phyloP scores from a whole-genome alignment of 2,329 filamentous ascomycete genomes.

The Arthrocladium fulminans region DNA sequence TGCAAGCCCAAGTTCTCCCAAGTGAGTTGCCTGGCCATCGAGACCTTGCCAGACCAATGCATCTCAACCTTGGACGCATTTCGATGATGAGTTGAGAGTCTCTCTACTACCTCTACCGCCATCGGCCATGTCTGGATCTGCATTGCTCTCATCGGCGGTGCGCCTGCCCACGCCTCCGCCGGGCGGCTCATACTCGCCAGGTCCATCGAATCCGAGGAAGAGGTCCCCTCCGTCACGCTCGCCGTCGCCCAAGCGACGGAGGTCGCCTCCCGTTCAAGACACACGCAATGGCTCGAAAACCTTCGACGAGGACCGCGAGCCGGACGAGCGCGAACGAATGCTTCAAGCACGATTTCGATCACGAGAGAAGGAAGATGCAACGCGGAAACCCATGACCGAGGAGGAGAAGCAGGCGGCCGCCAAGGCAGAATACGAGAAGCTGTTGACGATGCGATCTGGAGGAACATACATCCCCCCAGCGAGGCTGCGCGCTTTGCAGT shows the following conservation, averaged over 20 bases:
- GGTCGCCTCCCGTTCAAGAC: slow-evolving; percentile 35
- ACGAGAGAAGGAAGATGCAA: slow-evolving; percentile 39
- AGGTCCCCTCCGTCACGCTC: slow-evolving; percentile 46
- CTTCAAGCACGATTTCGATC: slow-evolving; percentile 46
- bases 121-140: slow-evolving; percentile 31
- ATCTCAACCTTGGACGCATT: no score
- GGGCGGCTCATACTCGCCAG: slow-evolving; percentile 39
- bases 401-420: slow-evolving; percentile 80
- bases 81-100: neutral
- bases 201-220: slow-evolving; percentile 43
- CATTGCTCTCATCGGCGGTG: slow-evolving; percentile 46
- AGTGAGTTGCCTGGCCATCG: no score
- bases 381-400: slow-evolving; percentile 51
- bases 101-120: neutral
- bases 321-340: slow-evolving; percentile 42
- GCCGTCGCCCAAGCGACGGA: slow-evolving; percentile 43
- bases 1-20: no score
- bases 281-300: slow-evolving; percentile 18
- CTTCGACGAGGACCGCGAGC: slow-evolving; percentile 41
- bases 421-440: slow-evolving; percentile 87
- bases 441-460: slow-evolving; percentile 84
- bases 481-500: slow-evolving; percentile 79
- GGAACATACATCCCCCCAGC: slow-evolving; percentile 95
- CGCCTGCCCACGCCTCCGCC: slow-evolving; percentile 50
- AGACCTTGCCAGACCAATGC: no score